These are phyloP conservation scores for Aquilaria yunnanensis DNA, from an alignment of 345 rosid species.

Conservation along the genomic window DNA sequence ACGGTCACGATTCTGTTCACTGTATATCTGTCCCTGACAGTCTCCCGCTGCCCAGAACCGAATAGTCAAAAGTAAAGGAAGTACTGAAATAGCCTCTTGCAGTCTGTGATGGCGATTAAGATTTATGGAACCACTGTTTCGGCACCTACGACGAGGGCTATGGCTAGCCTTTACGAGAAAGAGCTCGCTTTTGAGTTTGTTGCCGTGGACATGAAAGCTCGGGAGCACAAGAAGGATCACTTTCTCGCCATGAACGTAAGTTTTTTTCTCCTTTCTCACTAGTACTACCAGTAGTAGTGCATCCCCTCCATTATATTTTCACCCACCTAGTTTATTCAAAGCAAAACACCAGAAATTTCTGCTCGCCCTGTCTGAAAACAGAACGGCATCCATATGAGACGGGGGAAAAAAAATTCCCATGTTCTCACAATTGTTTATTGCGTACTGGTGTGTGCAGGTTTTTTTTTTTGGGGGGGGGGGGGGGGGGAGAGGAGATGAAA, in stretches of 20 bases:
- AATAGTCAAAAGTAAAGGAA: too few species aligned
- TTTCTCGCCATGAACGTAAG: slow-evolving; percentile 55
- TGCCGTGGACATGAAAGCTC: slow-evolving; percentile 36
- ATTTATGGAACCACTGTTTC: slow-evolving; percentile 38
- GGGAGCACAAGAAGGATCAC: slow-evolving; percentile 57
- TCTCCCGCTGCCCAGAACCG: not conserved
- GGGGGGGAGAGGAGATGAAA: too few species aligned
- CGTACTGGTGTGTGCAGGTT: too few species aligned
- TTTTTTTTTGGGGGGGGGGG: too few species aligned
- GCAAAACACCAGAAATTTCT: too few species aligned
- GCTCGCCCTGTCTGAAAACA: too few species aligned
- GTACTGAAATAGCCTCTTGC: not conserved
- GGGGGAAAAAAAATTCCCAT: too few species aligned
- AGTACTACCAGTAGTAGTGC: too few species aligned
- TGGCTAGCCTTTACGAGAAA: slow-evolving; percentile 57
- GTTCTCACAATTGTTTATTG: too few species aligned
- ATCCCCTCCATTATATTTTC: too few species aligned
- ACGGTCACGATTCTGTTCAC: not conserved
- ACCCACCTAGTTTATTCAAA: too few species aligned
- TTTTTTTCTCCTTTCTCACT: not conserved
- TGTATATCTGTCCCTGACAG: not conserved
- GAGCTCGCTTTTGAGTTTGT: slow-evolving; percentile 44
- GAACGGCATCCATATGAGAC: too few species aligned
- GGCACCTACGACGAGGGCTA: slow-evolving; percentile 41
- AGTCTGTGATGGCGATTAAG: slow-evolving; percentile 34